phyloP scores from a whole-genome alignment of 306 rosid genomes.

The Abrus pulchellus region DNA sequence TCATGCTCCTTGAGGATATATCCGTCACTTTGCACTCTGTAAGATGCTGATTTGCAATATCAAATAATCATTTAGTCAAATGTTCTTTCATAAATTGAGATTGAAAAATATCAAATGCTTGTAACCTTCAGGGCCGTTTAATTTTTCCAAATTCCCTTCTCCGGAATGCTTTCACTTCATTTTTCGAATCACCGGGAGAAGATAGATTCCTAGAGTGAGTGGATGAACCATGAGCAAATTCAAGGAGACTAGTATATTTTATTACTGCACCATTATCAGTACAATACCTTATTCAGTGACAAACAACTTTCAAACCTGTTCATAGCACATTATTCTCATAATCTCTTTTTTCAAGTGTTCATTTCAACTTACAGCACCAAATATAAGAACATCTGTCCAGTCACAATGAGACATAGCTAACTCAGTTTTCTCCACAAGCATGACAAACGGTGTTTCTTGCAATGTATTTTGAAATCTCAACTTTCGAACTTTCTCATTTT shows the following conservation, averaged over 20 bases:
- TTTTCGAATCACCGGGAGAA: slow-evolving; percentile 74
- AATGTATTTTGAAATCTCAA: too few relatives aligned
- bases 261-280: slow-evolving; percentile 81
- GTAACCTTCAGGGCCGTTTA: slow-evolving; percentile 27
- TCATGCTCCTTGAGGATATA: slow-evolving; percentile 3
- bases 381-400: too few relatives aligned
- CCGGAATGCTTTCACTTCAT: slow-evolving; percentile 77
- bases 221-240: slow-evolving; percentile 61
- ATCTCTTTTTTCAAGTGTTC: too few relatives aligned
- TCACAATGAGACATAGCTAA: too few relatives aligned
- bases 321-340: too few relatives aligned
- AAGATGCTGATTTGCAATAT: background rate
- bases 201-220: slow-evolving; percentile 68
- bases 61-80: background rate
- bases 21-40: background rate
- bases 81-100: background rate
- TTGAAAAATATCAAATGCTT: background rate
- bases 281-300: slow-evolving; percentile 49
- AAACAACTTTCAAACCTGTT: too few relatives aligned
- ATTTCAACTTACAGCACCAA: too few relatives aligned
- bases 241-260: slow-evolving; percentile 77
- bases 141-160: slow-evolving; percentile 51
- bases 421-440: too few relatives aligned
- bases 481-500: too few relatives aligned
- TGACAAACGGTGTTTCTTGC: too few relatives aligned